Conservation (phyloP, 2,329 filamentous ascomycete species). For the Aspergillus ibericus region DNA sequence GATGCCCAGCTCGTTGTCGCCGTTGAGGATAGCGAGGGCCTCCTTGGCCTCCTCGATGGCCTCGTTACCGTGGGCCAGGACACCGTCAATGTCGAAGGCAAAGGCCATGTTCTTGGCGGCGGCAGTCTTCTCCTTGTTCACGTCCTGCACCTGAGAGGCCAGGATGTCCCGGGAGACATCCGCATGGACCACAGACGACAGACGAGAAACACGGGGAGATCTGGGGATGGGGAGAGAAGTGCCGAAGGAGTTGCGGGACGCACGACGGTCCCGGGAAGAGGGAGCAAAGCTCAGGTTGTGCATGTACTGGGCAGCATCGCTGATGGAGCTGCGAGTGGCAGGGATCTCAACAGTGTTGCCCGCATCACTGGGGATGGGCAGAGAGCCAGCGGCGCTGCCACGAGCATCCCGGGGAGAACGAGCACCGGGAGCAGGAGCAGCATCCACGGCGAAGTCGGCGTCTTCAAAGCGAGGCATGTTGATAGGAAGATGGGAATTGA, state of each 20-base stretch:
- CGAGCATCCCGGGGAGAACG: conserved; percentile 30
- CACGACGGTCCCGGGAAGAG: conserved; percentile 66
- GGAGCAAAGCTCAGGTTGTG: conserved; percentile 69
- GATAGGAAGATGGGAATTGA: conserved; percentile 17
- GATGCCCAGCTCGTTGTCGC: conserved; percentile 74
- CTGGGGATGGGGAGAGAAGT: conserved; percentile 70
- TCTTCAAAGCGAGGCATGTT: conserved; percentile 64
- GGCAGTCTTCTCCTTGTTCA: conserved; percentile 64
- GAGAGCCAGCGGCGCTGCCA: conserved; percentile 27
- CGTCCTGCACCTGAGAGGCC: conserved; percentile 68
- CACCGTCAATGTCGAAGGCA: conserved; percentile 69
- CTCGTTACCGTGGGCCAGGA: conserved; percentile 71
- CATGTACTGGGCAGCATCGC: conserved; percentile 69
- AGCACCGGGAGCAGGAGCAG: conserved; percentile 23
- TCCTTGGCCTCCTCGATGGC: conserved; percentile 67
- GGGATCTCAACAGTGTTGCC: conserved; percentile 67
- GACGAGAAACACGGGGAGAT: conserved; percentile 66
- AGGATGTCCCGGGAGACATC: conserved; percentile 64
- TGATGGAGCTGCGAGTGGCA: conserved; percentile 66
- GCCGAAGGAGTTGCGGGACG: conserved; percentile 75
- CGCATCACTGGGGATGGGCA: conserved; percentile 46
- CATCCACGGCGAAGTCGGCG: conserved; percentile 52
- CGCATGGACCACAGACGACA: conserved; percentile 60
- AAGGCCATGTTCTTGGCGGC: conserved; percentile 79
- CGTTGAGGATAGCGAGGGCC: conserved; percentile 69